phyloP scores from a whole-genome alignment of 352 stramenopile species.

The Stramenopiles sp. region DNA sequence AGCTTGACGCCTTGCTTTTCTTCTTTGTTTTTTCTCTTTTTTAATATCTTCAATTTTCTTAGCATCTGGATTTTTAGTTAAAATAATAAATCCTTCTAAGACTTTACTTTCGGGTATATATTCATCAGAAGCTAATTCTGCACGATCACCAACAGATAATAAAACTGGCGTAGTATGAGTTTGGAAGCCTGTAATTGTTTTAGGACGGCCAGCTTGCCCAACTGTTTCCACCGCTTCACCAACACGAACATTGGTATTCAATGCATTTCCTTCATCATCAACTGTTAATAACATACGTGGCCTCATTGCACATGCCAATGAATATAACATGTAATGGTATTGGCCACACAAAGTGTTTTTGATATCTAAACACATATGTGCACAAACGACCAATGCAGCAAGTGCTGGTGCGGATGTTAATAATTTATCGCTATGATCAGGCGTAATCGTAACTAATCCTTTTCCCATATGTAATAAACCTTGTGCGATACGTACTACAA shows the following conservation, averaged over 20 bases:
- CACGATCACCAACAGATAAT: constrained; percentile 86
- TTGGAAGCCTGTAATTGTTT: constrained; percentile 99
- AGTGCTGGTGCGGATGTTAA: constrained; percentile 68
- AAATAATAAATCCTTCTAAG: constrained; percentile 93
- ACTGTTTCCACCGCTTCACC: constrained; percentile 97
- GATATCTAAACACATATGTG: constrained; percentile 87
- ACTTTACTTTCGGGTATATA: constrained; percentile 82
- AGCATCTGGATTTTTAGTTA: constrained; percentile 86
- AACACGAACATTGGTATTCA: constrained; percentile 90
- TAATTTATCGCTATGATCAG: constrained; percentile 87
- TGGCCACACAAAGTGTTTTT: constrained; percentile 69
- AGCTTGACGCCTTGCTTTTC: neutral
- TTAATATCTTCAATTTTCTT: constrained; percentile 26
- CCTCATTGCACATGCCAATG: constrained; percentile 88
- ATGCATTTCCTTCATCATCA: constrained; percentile 82
- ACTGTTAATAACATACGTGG: constrained; percentile 94
- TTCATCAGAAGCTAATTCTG: constrained; percentile 91
- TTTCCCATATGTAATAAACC: constrained; percentile 97
- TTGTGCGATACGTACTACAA: constrained; percentile 94
- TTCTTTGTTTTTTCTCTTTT: constrained; percentile 5
- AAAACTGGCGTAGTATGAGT: constrained; percentile 97
- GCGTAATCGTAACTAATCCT: constrained; percentile 88
- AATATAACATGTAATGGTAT: constrained; percentile 94
- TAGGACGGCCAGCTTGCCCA: constrained; percentile 90
- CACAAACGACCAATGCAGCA: constrained; percentile 76